These are phyloP conservation scores for Saccharomyces hybrid DNA, from an alignment of 1,139 yeast species.

Conservation along the genomic window DNA sequence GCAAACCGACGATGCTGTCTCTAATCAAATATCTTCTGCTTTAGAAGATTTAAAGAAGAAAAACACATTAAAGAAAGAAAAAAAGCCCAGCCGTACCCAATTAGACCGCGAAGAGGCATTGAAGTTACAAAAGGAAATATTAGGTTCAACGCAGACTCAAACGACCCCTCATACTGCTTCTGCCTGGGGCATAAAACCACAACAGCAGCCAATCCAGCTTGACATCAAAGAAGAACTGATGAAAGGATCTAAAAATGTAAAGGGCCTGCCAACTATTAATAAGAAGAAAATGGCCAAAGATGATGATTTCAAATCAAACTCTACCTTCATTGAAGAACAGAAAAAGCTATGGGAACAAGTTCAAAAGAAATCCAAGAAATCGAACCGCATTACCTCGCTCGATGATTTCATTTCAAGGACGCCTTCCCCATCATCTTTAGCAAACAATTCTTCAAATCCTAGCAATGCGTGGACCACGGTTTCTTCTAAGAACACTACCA, in stretches of 20 bases:
- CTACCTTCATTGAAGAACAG: slow-evolving; percentile 5
- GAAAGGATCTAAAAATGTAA: neutral
- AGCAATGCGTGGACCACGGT: slow-evolving; percentile 28
- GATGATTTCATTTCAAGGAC: neutral
- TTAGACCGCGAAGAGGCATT: slow-evolving; percentile 17
- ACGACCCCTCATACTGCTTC: neutral
- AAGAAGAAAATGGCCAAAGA: neutral
- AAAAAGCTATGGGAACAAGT: slow-evolving; percentile 6
- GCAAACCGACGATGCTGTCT: slow-evolving; percentile 24
- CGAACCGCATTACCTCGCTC: neutral
- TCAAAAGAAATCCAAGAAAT: slow-evolving; percentile 2
- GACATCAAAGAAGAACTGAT: neutral
- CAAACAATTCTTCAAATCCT: neutral
- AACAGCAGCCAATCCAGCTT: neutral
- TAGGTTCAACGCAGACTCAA: slow-evolving; percentile 8
- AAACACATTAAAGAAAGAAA: slow-evolving; percentile 17
- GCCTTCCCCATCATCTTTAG: neutral
- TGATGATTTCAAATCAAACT: neutral
- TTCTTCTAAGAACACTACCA: slow-evolving; percentile 12
- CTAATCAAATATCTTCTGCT: slow-evolving; percentile 13
- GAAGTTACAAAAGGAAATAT: slow-evolving; percentile 20
- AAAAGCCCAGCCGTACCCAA: slow-evolving; percentile 14
- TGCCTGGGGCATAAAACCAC: neutral
- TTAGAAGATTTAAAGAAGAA: slow-evolving; percentile 18
- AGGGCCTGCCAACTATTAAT: neutral